Evolutionary conservation across 306 rosid genomes (phyloP), one percentile per base, ranked within the genome.

Genomic region (Vicia faba): DNA sequence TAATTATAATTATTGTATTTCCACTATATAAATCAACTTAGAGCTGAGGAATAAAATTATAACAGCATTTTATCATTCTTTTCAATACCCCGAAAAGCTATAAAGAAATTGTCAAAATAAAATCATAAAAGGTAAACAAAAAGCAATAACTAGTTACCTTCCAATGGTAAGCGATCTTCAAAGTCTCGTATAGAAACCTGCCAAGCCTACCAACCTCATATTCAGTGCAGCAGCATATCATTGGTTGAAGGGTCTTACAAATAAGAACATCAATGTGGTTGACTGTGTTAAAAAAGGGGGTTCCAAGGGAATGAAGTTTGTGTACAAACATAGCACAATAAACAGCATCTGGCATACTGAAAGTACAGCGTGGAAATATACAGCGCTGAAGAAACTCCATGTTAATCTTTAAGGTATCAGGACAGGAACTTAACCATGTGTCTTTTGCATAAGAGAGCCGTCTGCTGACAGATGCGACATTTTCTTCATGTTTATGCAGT

Each of bases 351-450:
- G 99, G 92, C 97, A 90, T 93, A 62, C 99, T 93, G 91, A 93
- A 93, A 70, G 99, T 90, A 74, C 99, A 93, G 66, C 99, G 99
- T 36, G 99, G 99, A 60, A 93, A 93, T 64, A 93, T 90, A 78
- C 99, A 93, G 41, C 97, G 96, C 83, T 93, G 99, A 84, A 93
- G 99, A 79, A 93, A 93, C 77, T 93, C 99, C 97, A 90, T 90
- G 78, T 93, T 93, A 81, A 93, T 93, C 89, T 93, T 93, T 31
- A 88, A 76, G 66, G 97, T 90, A 80, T 93, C 99, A 72, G 90
- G 99, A 79, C 99, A 93, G 43, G 91, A 90, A 83, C 96, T 90
- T 77, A 88, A 83, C 99, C 99, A 93, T 60, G 79, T 90, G 79
- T 93, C 97, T 73, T 93, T 93, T 74, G 90, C 99, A 69, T 62